These are phyloP conservation scores for Sistotremastrum niveocremeum DNA, from an alignment of 768 basidiomycete species.

Conservation along the genomic window DNA sequence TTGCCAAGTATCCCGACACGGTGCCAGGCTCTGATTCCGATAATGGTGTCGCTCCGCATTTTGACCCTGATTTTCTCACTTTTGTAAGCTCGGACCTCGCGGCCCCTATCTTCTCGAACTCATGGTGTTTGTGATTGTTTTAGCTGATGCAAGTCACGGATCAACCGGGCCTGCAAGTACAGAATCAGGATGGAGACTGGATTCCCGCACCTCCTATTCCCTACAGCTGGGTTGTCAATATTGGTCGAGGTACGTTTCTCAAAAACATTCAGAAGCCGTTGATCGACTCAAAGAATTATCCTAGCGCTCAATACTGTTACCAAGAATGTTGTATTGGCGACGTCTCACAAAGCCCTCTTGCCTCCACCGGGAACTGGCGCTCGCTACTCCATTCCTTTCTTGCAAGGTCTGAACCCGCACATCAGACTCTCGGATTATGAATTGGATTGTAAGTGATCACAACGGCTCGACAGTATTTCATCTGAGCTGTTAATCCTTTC, in stretches of 20 bases:
- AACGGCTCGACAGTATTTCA: too few relatives aligned
- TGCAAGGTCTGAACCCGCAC: slow-evolving; percentile 32
- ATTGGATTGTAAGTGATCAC: background rate
- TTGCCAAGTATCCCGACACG: slow-evolving; percentile 64
- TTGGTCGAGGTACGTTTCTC: slow-evolving; percentile 50
- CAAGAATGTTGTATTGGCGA: slow-evolving; percentile 61
- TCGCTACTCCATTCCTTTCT: slow-evolving; percentile 76
- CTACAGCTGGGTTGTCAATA: slow-evolving; percentile 70
- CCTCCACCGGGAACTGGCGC: slow-evolving; percentile 41
- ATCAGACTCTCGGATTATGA: slow-evolving; percentile 8
- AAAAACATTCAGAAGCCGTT: background rate
- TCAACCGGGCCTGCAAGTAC: slow-evolving; percentile 70
- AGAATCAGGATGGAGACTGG: slow-evolving; percentile 70
- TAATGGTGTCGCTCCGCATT: slow-evolving; percentile 80
- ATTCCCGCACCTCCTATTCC: slow-evolving; percentile 71
- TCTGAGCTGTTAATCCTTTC: background rate
- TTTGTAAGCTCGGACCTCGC: slow-evolving; percentile 33
- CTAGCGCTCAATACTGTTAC: slow-evolving; percentile 69
- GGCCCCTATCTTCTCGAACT: background rate
- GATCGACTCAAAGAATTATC: background rate
- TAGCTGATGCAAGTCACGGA: slow-evolving; percentile 70
- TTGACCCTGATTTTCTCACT: slow-evolving; percentile 71
- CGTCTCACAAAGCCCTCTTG: slow-evolving; percentile 68
- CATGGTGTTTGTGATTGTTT: background rate
- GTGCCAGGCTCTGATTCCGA: slow-evolving; percentile 26